These are phyloP conservation scores for Rhizopogon rudus DNA, from an alignment of 768 basidiomycete genomes.

Conservation along the genomic window DNA sequence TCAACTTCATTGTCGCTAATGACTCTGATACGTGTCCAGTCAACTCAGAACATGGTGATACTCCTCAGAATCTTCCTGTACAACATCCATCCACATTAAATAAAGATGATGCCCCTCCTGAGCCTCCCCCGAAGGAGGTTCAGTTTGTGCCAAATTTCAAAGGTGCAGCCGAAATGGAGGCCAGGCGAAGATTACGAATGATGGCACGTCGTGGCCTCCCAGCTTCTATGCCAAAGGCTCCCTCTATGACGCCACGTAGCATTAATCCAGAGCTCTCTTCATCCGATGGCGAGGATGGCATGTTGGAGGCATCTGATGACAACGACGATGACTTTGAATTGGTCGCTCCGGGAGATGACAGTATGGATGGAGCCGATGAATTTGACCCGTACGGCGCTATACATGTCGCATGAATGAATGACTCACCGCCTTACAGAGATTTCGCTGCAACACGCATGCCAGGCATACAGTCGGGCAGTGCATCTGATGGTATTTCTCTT, in stretches of 20 bases:
- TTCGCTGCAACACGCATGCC: constrained; percentile 58
- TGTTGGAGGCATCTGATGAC: constrained; percentile 35
- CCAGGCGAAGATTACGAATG: constrained; percentile 59
- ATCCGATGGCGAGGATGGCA: constrained; percentile 46
- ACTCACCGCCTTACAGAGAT: constrained; percentile 38
- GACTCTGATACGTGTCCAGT: constrained; percentile 9
- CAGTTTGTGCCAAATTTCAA: constrained; percentile 77
- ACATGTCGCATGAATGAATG: not conserved
- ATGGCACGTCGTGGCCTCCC: constrained; percentile 49
- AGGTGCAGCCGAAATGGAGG: constrained; percentile 85
- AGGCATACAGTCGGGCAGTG: constrained; percentile 50
- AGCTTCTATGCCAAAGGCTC: constrained; percentile 18
- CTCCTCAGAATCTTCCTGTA: not conserved
- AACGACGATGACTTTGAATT: constrained; percentile 52
- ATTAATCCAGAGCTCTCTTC: constrained; percentile 47
- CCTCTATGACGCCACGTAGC: constrained; percentile 27
- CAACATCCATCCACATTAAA: constrained; percentile 3
- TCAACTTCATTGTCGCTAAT: constrained; percentile 1
- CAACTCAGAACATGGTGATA: constrained; percentile 6
- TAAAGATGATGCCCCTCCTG: constrained; percentile 13
- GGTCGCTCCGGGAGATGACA: constrained; percentile 41
- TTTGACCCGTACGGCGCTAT: constrained; percentile 66
- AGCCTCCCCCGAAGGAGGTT: constrained; percentile 43
- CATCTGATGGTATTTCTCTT: constrained; percentile 58
- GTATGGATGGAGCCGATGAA: constrained; percentile 63